Evolutionary conservation across 1,284 basidiomycete species (phyloP).

Genomic region (Tilletia setariae): DNA sequence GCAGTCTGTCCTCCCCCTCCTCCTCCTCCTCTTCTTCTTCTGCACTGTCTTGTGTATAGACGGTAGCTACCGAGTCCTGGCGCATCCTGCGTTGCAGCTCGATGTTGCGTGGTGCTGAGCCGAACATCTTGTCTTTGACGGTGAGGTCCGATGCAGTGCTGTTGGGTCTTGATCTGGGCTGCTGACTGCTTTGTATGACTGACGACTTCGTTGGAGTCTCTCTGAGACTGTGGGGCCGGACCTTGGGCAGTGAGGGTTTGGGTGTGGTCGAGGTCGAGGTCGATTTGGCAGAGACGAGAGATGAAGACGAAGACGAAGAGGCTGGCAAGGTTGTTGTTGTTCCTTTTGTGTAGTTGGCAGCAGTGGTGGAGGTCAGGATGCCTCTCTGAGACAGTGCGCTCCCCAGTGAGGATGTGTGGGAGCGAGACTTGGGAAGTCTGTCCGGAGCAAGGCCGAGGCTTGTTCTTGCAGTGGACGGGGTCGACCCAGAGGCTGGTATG

Average conservation of each 20-base stretch:
- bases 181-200: no score
- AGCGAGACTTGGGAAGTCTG: not conserved
- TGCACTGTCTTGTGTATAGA: conserved; percentile 6
- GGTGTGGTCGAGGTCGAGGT: not conserved
- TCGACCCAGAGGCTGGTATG: no score
- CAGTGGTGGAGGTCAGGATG: not conserved
- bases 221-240: not conserved
- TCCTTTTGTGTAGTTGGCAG: not conserved
- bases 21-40: not conserved
- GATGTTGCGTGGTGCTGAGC: not conserved
- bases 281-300: not conserved
- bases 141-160: not conserved
- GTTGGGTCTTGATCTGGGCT: not conserved
- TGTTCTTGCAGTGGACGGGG: no score
- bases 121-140: not conserved
- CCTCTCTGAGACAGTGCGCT: not conserved
- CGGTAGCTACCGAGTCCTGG: not conserved
- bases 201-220: no score
- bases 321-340: not conserved
- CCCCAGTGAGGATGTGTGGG: not conserved
- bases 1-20: not conserved
- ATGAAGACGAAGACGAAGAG: not conserved
- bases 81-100: not conserved
- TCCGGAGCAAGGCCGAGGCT: no score
- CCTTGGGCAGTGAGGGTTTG: not conserved